Percentiles rank a stretch among this genome's conserved stretches.
These are phyloP conservation scores for Ajuga reptans DNA, from an alignment of 305 asterid species.

Conservation along the genomic window DNA sequence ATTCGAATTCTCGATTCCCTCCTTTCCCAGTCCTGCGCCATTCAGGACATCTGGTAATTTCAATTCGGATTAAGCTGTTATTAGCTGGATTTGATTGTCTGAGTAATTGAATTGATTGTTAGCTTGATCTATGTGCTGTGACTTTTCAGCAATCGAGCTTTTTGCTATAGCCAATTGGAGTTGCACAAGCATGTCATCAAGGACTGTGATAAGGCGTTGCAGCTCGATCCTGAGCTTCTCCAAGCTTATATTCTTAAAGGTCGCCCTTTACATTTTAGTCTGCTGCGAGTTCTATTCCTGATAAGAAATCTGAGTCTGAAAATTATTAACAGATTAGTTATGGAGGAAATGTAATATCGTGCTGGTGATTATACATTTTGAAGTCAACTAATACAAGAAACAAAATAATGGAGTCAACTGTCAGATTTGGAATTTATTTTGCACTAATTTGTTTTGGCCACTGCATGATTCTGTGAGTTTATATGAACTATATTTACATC, in stretches of 20 bases:
- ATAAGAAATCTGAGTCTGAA: conserved; percentile 7
- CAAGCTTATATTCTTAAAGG: conserved; percentile 91
- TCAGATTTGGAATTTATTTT: conserved; percentile 12
- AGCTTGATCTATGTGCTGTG: conserved; percentile 25
- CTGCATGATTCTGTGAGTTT: neutral
- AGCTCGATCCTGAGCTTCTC: conserved; percentile 74
- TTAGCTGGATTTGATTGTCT: neutral
- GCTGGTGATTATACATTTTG: neutral
- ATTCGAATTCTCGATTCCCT: conserved; percentile 87
- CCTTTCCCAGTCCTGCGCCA: conserved; percentile 48
- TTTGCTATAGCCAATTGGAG: conserved; percentile 96
- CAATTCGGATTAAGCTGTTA: neutral
- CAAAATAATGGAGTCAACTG: conserved; percentile 6
- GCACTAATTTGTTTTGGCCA: neutral
- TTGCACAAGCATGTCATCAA: conserved; percentile 86
- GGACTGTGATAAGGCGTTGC: conserved; percentile 86
- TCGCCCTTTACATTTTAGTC: conserved; percentile 13
- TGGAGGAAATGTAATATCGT: neutral
- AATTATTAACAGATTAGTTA: conserved; percentile 13
- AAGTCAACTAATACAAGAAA: conserved; percentile 17
- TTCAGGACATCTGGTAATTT: conserved; percentile 85
- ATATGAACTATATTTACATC: conserved; percentile 11
- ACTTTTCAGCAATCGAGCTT: conserved; percentile 84
- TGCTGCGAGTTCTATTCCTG: conserved; percentile 1
- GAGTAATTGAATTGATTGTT: conserved; percentile 15